Percentiles rank a stretch among this genome's conserved stretches.
Conservation (phyloP, 108 stramenopile species). For the Stephanodiscus minutulus region DNA sequence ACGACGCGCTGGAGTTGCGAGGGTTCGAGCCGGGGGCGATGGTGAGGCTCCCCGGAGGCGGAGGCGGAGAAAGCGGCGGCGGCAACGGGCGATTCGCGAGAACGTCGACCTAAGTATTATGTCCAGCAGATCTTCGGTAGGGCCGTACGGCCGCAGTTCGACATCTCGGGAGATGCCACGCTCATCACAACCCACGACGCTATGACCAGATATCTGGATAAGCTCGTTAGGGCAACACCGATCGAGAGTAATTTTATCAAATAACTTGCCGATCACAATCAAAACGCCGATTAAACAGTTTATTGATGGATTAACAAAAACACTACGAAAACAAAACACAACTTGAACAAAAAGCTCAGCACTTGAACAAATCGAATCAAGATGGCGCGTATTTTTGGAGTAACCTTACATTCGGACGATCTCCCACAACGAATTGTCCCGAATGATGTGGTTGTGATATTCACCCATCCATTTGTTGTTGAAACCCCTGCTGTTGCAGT, state of each 20-base stretch:
- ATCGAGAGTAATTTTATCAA: slow-evolving; percentile 96
- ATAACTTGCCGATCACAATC: slow-evolving; percentile 94
- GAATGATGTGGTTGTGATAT: background rate
- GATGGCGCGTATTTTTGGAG: background rate
- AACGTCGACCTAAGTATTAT: slow-evolving; percentile 94
- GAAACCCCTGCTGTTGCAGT: slow-evolving; percentile 16
- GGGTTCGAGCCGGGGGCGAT: too few species aligned
- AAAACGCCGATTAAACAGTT: too few species aligned
- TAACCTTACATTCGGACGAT: background rate
- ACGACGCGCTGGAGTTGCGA: too few species aligned
- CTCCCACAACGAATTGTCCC: background rate
- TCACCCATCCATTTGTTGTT: slow-evolving; percentile 13
- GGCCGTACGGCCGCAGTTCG: slow-evolving; percentile 97
- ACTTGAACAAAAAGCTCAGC: slow-evolving; percentile 44
- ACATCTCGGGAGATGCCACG: slow-evolving; percentile 95
- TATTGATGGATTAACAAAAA: too few species aligned
- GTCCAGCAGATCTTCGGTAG: slow-evolving; percentile 99
- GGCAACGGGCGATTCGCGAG: too few species aligned
- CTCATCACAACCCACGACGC: slow-evolving; percentile 94
- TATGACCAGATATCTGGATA: slow-evolving; percentile 90
- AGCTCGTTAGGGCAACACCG: slow-evolving; percentile 90
- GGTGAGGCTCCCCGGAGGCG: too few species aligned
- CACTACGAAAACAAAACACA: background rate
- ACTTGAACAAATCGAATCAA: slow-evolving; percentile 45
- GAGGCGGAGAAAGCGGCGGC: too few species aligned